Percentiles rank a stretch among this genome's conserved stretches.
phyloP scores from a whole-genome alignment of 441 rosid species.

The Biscutella laevigata region DNA sequence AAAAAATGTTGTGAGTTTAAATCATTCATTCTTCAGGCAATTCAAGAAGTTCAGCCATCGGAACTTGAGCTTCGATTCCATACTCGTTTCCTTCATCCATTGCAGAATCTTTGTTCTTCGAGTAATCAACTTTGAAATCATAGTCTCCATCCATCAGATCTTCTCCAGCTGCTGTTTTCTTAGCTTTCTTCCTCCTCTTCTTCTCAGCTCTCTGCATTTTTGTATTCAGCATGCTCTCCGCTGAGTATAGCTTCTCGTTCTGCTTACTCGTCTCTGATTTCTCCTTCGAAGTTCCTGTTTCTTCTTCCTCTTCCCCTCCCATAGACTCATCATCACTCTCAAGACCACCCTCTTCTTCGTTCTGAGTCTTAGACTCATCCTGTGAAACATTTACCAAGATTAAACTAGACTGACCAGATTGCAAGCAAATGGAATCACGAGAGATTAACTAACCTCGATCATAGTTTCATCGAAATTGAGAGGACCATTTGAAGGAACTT shows the following conservation, averaged over 20 bases:
- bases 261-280: constrained; percentile 41
- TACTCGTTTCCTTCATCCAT: constrained; percentile 39
- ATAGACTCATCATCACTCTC: constrained; percentile 42
- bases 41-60: constrained; percentile 47
- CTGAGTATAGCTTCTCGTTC: constrained; percentile 59
- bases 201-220: constrained; percentile 66
- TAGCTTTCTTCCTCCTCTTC: constrained; percentile 63
- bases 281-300: constrained; percentile 28
- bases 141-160: constrained; percentile 59
- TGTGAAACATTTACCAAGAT: not conserved
- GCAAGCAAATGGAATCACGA: not conserved
- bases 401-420: not conserved
- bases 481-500: constrained; percentile 63
- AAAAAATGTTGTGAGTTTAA: not conserved
- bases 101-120: constrained; percentile 32
- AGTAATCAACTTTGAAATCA: constrained; percentile 75
- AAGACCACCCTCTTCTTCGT: constrained; percentile 2
- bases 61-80: constrained; percentile 32
- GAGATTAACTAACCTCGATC: constrained; percentile 55
- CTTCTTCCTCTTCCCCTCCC: constrained; percentile 35
- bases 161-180: constrained; percentile 30
- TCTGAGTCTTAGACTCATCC: constrained; percentile 17
- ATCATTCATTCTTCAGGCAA: constrained; percentile 34
- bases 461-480: constrained; percentile 61
- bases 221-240: constrained; percentile 64